These are phyloP conservation scores for Tardiomyces depauwii DNA, from an alignment of 1,139 yeast genomes.

Conservation along the genomic window DNA sequence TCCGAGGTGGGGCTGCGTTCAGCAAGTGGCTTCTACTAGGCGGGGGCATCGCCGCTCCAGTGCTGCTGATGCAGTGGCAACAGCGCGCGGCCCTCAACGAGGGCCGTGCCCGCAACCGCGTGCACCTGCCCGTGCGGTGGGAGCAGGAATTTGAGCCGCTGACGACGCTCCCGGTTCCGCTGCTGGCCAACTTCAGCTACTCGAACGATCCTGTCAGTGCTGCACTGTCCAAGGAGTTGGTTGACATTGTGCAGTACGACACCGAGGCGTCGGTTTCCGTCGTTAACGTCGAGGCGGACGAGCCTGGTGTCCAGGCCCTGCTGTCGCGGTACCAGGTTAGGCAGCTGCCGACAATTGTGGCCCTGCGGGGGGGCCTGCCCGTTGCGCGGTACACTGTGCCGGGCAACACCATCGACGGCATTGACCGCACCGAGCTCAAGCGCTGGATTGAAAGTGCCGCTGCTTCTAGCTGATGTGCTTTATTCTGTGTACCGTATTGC, in stretches of 20 bases:
- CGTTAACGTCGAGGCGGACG: constrained; percentile 63
- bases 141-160: constrained; percentile 46
- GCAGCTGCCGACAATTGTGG: constrained; percentile 54
- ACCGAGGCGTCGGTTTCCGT: constrained; percentile 43
- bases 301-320: constrained; percentile 49
- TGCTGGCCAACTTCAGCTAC: constrained; percentile 61
- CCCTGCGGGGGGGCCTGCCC: constrained; percentile 57
- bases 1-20: not conserved
- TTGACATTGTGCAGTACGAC: constrained; percentile 42
- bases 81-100: not conserved
- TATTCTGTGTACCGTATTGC: too few species aligned
- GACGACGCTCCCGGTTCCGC: constrained; percentile 42
- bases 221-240: constrained; percentile 51
- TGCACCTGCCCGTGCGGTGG: constrained; percentile 35
- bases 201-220: constrained; percentile 56
- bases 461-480: not conserved
- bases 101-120: constrained; percentile 19
- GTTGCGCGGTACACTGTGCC: constrained; percentile 35
- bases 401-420: constrained; percentile 27
- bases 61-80: not conserved
- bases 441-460: constrained; percentile 41
- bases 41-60: not conserved
- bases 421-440: constrained; percentile 42
- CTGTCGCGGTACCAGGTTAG: constrained; percentile 48
- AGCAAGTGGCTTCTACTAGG: not conserved